Base-by-base conservation (phyloP, 495 filamentous ascomycete species). In the Daldinia caldariorum region DNA sequence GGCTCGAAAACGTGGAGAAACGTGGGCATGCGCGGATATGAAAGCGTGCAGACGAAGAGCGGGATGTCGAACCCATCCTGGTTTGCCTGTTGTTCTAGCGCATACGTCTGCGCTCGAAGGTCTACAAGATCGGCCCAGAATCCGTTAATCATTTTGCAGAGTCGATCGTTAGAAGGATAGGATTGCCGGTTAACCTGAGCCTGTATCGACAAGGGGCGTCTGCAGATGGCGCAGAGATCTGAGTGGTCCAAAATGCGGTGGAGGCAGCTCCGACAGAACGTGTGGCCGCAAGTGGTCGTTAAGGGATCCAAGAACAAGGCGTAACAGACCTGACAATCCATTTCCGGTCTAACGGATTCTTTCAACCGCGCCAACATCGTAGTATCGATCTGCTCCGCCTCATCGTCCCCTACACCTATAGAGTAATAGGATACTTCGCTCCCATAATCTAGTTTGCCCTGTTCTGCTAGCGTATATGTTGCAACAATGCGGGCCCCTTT, bases 1-100 rank as follows among this genome's bases (percentile, higher is more conserved):
- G 93, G 91, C 76, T 97, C 94, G 76, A 97, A 97, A n/a, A 97
- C 86, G 74, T 94, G 91, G 0, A 97, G 80, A 69, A 93, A 94
- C 0, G 90, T 93, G 1, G 92, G 93, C 88, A 94, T 92, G 0
- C 83, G 83, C 12, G 94, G 94, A 66, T 93, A 94, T 0, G 91
- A 86, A 4, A 94, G 79, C 3, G 92, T 91, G 78, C 91, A 94
- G 51, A 96, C 85, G 68, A 97, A 97, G 2, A 97, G 79, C 0
- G 94, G 88, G 12, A 89, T 84, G 32, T 89, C 85, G 32, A 86
- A 83, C 14, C 88, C 89, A 10, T 81, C 82, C 12, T 83, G 79
- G 29, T 79, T 79, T 9, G 78, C 76, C 49, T 77, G 69, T 32
- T 74, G 69, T 26, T 64, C 75, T 70, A 43, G 78, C 59, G 58